Conservation (phyloP, 768 basidiomycete species). For the Lactifluus hygrophoroides region DNA sequence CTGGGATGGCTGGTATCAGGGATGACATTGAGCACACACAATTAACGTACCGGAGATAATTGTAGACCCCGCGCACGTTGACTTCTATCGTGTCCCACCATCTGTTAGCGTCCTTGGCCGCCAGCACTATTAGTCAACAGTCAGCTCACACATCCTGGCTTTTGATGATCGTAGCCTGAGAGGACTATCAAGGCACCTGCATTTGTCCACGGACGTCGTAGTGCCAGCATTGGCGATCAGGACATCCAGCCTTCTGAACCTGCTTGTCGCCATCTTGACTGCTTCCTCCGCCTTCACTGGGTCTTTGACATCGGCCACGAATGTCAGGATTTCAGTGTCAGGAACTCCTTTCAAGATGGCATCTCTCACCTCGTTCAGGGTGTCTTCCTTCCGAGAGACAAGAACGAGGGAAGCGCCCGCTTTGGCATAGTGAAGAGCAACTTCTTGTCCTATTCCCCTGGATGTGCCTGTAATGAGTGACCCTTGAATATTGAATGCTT, state of each 20-base stretch:
- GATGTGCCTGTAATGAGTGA: no score
- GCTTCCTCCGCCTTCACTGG: conserved; percentile 20
- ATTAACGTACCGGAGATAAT: conserved; percentile 11
- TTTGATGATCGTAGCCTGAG: no score
- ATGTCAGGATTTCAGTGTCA: neutral
- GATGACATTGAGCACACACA: neutral
- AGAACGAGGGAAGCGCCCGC: no score
- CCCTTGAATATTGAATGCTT: no score
- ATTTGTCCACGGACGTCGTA: neutral
- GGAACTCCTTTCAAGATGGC: conserved; percentile 21
- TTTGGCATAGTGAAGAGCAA: no score
- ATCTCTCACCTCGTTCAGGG: conserved; percentile 22
- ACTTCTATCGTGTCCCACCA: conserved; percentile 9
- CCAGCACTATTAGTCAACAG: neutral
- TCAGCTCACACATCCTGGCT: neutral
- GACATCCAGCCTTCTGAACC: no score
- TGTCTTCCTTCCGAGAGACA: no score
- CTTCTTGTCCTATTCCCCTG: no score
- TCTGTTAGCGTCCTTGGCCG: neutral
- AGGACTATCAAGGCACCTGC: neutral
- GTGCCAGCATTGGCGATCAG: no score
- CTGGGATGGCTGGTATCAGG: no score
- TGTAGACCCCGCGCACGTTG: conserved; percentile 6
- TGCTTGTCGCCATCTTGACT: no score
- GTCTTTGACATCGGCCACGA: conserved; percentile 24